Base-by-base conservation (phyloP, 2,329 filamentous ascomycete species). In the Ophiostoma sp. region DNA sequence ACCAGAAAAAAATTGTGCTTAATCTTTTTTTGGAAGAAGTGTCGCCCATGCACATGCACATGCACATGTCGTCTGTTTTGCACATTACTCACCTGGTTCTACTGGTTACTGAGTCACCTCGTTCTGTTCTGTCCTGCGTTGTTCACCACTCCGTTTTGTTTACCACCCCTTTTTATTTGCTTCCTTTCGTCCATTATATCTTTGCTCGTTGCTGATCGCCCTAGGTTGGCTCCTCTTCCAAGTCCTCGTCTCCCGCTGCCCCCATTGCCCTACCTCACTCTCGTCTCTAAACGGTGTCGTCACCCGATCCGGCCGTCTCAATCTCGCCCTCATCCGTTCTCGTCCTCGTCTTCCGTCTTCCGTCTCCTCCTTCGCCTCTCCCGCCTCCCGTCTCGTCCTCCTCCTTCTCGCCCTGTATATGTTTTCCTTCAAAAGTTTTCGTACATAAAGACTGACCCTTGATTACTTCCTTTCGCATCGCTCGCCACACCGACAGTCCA, bases 401-500 rank as follows among this genome's bases (percentile, higher is more conserved):
- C 59, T n/a, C 33, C 33, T 39, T 39, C 3, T 15, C 12, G 9
- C 19, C 19, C 17, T 25, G 19, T 64, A 15, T 42, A 64, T 64
- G 12, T 59, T 57, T 33, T 33, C 17, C 17, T 22, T 22, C 6
- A 25, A 64, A 25, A 25, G 9, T 25, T 42, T 63, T 22, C 36
- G 61, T 64, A 42, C 61, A 64, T 42, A 63, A 22, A 42, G 59
- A 64, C 61, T 64, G 61, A 64, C 61, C 36, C 17, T 22, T 55
- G 8, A 25, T 25, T n/a, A n/a, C n/a, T 19, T 39, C 17, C 17
- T 1, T 63, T 39, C 31, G 33, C 25, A n/a, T 39, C 31, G 17
- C 17, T 19, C 6, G 2, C 31, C 57, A 15, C 57, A 15, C 25
- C 36, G 12, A 39, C 68, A 39, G 64, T 69, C 64, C 42, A 5